A percentile compares a stretch with the other conserved stretches of the same genome.
Evolutionary conservation across 176 grass and related monocot species (phyloP).

Genomic region (Alopecurus myosuroides): DNA sequence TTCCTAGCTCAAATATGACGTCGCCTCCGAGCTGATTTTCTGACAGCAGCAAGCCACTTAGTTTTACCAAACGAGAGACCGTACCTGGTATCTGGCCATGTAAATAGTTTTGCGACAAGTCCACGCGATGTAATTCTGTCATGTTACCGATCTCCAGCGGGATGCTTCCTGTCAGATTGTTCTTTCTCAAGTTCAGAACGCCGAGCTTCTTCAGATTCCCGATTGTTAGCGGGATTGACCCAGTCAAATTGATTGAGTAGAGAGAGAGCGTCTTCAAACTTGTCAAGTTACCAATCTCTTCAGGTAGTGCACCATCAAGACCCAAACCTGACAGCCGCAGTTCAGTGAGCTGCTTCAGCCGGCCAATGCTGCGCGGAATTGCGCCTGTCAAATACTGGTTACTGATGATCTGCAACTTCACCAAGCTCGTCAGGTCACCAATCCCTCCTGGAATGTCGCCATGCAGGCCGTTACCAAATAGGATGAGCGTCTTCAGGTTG

Average conservation of each 20-base stretch:
- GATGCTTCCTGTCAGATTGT: not conserved
- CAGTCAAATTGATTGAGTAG: not conserved
- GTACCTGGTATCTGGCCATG: not conserved
- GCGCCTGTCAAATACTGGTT: not conserved
- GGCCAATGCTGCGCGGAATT: not conserved
- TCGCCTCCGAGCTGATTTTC: not conserved
- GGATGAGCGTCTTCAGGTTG: not conserved
- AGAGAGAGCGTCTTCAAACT: not conserved
- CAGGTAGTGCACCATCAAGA: not conserved
- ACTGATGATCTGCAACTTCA: not conserved
- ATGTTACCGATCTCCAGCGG: conserved; percentile 2
- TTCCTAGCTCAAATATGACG: not conserved
- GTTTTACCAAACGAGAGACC: not conserved
- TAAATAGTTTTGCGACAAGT: not conserved
- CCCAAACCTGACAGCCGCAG: not conserved
- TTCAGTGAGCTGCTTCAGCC: not conserved
- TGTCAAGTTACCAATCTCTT: conserved; percentile 12
- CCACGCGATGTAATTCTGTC: not conserved
- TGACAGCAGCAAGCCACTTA: not conserved
- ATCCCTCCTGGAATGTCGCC: not conserved
- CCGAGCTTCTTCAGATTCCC: not conserved
- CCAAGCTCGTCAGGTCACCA: not conserved
- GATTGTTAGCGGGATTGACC: not conserved
- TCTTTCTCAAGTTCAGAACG: not conserved
- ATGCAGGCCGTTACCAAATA: not conserved